Evolutionary conservation across 2,329 filamentous ascomycete species (phyloP).

Genomic region (Colletotrichum neosansevieriae): DNA sequence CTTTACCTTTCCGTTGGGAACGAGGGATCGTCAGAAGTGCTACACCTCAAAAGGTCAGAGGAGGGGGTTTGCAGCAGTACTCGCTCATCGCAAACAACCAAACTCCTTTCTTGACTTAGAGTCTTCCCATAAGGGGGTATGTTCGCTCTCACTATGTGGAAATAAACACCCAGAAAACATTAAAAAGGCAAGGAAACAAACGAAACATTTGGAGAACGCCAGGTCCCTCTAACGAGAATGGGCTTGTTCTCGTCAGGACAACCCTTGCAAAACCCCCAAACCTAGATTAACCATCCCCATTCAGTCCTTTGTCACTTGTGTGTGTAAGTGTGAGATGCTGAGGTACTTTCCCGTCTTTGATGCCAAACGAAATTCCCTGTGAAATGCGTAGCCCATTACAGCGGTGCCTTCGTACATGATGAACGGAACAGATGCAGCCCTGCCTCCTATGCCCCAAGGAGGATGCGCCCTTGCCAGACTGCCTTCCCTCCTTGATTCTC

Average conservation of each 20-base stretch:
- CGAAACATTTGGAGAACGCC: slow-evolving; percentile 18
- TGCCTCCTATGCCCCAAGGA: slow-evolving; percentile 12
- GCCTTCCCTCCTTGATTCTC: background rate
- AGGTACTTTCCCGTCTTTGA: slow-evolving; percentile 29
- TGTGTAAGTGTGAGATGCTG: slow-evolving; percentile 21
- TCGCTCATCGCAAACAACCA: background rate
- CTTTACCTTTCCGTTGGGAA: slow-evolving; percentile 16
- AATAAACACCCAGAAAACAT: background rate
- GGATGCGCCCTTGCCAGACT: background rate
- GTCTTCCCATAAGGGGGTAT: slow-evolving; percentile 32
- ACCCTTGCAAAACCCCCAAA: slow-evolving; percentile 4
- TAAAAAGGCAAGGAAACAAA: background rate
- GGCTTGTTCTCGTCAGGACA: slow-evolving; percentile 13
- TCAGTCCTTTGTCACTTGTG: background rate
- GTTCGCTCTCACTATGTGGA: slow-evolving; percentile 27
- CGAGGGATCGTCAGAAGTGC: slow-evolving; percentile 1
- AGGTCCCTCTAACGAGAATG: background rate
- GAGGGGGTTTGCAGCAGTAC: too few species aligned
- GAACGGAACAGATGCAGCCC: slow-evolving; percentile 32
- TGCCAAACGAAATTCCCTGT: slow-evolving; percentile 36
- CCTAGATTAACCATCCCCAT: background rate
- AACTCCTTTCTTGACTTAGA: slow-evolving; percentile 37
- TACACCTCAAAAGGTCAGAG: background rate
- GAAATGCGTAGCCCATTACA: slow-evolving; percentile 34
- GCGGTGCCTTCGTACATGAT: slow-evolving; percentile 10